Evolutionary conservation across 2,329 filamentous ascomycete species (phyloP).

Genomic region (Ophiosphaerella herpotricha): DNA sequence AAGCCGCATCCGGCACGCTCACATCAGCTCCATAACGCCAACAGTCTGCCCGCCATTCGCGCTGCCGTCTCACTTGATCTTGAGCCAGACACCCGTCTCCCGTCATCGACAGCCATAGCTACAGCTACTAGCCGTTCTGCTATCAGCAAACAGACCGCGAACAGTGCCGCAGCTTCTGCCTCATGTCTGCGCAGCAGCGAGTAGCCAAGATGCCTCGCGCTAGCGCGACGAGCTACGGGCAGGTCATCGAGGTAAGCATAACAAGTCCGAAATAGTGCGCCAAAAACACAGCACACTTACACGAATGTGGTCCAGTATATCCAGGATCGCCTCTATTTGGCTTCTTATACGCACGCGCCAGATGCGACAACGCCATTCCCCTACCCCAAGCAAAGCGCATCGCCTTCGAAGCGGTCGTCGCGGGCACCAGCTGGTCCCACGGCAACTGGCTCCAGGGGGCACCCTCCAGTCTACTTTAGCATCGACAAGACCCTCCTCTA

Average conservation of each 20-base stretch:
- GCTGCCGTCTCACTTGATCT: slow-evolving; percentile 25
- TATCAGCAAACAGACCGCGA: slow-evolving; percentile 9
- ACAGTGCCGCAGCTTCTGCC: slow-evolving; percentile 20
- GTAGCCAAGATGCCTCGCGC: slow-evolving; percentile 37
- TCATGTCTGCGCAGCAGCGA: slow-evolving; percentile 35
- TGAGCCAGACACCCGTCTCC: slow-evolving; percentile 8
- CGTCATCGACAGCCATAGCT: slow-evolving; percentile 11
- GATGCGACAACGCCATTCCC: slow-evolving; percentile 84
- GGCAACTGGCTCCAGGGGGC: slow-evolving; percentile 57
- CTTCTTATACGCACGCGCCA: slow-evolving; percentile 83
- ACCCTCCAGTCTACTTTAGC: slow-evolving; percentile 87
- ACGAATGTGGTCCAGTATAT: slow-evolving; percentile 22
- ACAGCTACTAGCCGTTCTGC: slow-evolving; percentile 13
- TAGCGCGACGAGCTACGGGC: slow-evolving; percentile 66
- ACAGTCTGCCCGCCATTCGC: slow-evolving; percentile 13
- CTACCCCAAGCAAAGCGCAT: slow-evolving; percentile 69
- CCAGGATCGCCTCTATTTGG: slow-evolving; percentile 90
- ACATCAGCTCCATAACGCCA: slow-evolving; percentile 17
- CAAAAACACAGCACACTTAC: slow-evolving; percentile 13
- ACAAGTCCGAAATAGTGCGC: slow-evolving; percentile 31
- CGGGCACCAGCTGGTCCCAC: slow-evolving; percentile 65
- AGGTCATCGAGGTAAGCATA: slow-evolving; percentile 89
- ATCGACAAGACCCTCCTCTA: slow-evolving; percentile 91
- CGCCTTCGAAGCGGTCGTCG: slow-evolving; percentile 76
- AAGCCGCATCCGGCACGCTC: slow-evolving; percentile 25